Percentiles rank a stretch among this genome's conserved stretches.
phyloP scores from a whole-genome alignment of 352 stramenopile genomes.

The Phytophthora sansomeana region DNA sequence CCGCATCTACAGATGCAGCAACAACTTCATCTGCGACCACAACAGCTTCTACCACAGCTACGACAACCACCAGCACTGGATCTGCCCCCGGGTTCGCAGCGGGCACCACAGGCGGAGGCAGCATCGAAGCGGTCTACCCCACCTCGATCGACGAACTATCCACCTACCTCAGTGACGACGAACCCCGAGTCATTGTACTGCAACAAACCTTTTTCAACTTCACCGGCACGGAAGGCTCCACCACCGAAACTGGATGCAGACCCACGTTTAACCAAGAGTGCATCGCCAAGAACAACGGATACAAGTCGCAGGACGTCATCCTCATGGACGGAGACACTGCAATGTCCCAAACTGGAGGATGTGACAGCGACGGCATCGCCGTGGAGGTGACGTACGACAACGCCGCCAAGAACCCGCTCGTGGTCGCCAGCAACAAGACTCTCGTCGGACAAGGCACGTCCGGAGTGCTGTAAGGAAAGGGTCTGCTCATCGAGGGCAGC shows the following conservation, averaged over 20 bases:
- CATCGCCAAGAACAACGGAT: constrained; percentile 47
- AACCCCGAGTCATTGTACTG: constrained; percentile 48
- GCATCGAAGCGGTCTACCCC: constrained; percentile 35
- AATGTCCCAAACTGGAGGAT: constrained; percentile 52
- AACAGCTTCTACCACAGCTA: background rate
- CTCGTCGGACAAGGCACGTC: constrained; percentile 45
- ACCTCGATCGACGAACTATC: constrained; percentile 39
- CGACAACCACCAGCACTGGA: background rate
- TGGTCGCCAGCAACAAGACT: constrained; percentile 49
- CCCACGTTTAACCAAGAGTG: constrained; percentile 34
- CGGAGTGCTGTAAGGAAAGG: constrained; percentile 51
- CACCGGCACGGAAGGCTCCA: constrained; percentile 42
- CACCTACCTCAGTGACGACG: constrained; percentile 33
- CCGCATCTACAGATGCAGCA: background rate
- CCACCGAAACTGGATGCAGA: constrained; percentile 46
- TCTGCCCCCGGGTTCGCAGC: constrained; percentile 29
- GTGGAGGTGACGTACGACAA: constrained; percentile 50
- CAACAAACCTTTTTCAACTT: constrained; percentile 50
- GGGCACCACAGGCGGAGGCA: constrained; percentile 42
- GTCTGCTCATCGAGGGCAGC: constrained; percentile 39
- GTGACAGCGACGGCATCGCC: constrained; percentile 30
- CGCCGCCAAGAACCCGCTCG: constrained; percentile 40
- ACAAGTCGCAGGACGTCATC: constrained; percentile 49
- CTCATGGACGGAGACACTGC: constrained; percentile 35
- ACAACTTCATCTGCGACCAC: background rate